Percentiles rank a stretch among this genome's conserved stretches.
phyloP scores from a whole-genome alignment of 2,329 filamentous ascomycete genomes.

The Bipolaris gigantea region DNA sequence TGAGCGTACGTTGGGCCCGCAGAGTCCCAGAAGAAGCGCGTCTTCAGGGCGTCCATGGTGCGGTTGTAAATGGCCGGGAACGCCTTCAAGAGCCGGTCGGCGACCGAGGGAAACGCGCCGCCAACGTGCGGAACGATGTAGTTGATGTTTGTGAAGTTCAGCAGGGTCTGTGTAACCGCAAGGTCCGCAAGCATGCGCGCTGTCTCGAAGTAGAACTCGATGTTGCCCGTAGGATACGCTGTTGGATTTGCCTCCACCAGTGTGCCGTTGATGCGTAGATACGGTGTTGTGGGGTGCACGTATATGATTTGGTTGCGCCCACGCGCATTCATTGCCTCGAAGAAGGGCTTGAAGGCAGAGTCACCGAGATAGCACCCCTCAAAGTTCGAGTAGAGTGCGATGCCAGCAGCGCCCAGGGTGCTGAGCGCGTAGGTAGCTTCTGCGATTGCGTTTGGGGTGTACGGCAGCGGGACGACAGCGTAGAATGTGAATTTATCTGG shows the following conservation, averaged over 20 bases:
- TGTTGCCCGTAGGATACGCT: slow-evolving; percentile 3
- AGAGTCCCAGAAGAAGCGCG: slow-evolving; percentile 10
- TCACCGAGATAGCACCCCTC: slow-evolving; percentile 10
- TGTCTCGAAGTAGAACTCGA: slow-evolving; percentile 18
- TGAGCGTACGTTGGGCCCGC: slow-evolving; percentile 10
- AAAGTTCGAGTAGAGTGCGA: slow-evolving; percentile 13
- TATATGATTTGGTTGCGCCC: slow-evolving; percentile 6
- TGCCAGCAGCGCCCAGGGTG: neutral
- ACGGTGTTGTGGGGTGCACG: slow-evolving; percentile 9
- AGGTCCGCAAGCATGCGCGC: slow-evolving; percentile 12
- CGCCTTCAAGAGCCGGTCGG: slow-evolving; percentile 3
- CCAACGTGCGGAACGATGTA: slow-evolving; percentile 14
- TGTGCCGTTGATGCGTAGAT: neutral
- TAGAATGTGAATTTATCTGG: slow-evolving; percentile 13
- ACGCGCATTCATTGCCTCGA: slow-evolving; percentile 3
- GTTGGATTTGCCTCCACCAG: slow-evolving; percentile 6
- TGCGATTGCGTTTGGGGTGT: neutral
- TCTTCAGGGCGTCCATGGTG: neutral
- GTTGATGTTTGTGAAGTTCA: slow-evolving; percentile 14
- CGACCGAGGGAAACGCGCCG: slow-evolving; percentile 10
- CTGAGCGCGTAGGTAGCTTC: slow-evolving; percentile 7
- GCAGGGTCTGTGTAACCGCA: slow-evolving; percentile 2
- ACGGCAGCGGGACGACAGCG: slow-evolving; percentile 12
- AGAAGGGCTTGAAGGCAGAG: slow-evolving; percentile 5
- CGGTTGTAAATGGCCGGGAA: slow-evolving; percentile 3